A percentile compares a stretch with the other conserved stretches of the same genome.
phyloP scores from a whole-genome alignment of 768 basidiomycete genomes.

The Atractiella rhizophila region DNA sequence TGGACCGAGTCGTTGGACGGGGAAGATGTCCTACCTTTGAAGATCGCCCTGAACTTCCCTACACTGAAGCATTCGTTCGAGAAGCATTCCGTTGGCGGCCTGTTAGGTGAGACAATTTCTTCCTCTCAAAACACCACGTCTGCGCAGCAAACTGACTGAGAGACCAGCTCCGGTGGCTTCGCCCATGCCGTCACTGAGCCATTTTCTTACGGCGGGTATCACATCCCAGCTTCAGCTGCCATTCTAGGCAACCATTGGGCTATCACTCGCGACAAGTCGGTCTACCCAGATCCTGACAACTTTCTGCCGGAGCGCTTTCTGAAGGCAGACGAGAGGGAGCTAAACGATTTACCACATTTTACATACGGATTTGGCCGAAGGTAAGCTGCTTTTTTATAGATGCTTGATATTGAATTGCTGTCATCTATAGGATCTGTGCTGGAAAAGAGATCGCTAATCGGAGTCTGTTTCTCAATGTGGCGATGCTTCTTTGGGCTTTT shows the following conservation, averaged over 20 bases:
- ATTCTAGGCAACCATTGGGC: conserved; percentile 8
- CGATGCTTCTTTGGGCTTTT: conserved; percentile 9
- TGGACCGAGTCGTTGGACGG: conserved; percentile 7
- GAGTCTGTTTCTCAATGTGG: conserved; percentile 5
- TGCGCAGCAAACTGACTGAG: neutral
- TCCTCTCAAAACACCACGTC: conserved; percentile 3
- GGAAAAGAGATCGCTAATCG: conserved; percentile 8
- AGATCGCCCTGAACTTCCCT: conserved; percentile 4
- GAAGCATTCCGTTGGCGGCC: conserved; percentile 9
- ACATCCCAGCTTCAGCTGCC: conserved; percentile 4
- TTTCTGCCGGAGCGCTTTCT: conserved; percentile 2
- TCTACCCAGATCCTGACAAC: conserved; percentile 3
- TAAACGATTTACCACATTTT: neutral
- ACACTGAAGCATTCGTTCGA: conserved; percentile 2
- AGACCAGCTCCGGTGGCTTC: neutral
- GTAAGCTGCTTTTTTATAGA: too few species aligned
- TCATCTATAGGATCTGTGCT: neutral
- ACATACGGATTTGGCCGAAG: conserved; percentile 7
- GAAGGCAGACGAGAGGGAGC: neutral
- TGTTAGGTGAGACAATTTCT: conserved; percentile 8
- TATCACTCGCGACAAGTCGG: conserved; percentile 1
- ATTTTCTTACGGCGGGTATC: neutral
- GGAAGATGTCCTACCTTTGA: conserved; percentile 3
- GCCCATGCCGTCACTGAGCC: neutral
- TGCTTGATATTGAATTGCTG: too few species aligned